phyloP scores from a whole-genome alignment of 768 basidiomycete genomes.

The Xerocomus potaroensis region DNA sequence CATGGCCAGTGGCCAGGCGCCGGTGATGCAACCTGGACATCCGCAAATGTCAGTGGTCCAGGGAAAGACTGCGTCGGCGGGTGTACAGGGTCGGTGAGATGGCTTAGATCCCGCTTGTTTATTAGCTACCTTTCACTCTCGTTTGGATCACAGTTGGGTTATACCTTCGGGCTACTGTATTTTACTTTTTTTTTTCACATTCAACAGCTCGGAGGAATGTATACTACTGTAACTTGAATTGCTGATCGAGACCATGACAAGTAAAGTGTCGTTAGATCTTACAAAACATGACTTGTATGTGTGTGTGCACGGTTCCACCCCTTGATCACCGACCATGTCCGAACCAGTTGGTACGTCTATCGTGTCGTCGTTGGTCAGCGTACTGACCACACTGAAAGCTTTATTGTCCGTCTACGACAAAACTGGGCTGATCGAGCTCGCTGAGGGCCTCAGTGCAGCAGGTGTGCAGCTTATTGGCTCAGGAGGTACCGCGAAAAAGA shows the following conservation, averaged over 20 bases:
- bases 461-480: slow-evolving; percentile 91
- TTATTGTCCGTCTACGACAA: slow-evolving; percentile 97
- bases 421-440: slow-evolving; percentile 81
- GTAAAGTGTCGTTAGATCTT: slow-evolving; percentile 1
- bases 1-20: slow-evolving; percentile 23
- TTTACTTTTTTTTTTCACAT: slow-evolving; percentile 5
- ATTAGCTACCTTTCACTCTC: slow-evolving; percentile 3
- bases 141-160: slow-evolving; percentile 3
- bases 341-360: slow-evolving; percentile 25
- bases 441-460: slow-evolving; percentile 71
- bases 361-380: neutral
- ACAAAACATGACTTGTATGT: neutral
- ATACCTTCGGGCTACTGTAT: slow-evolving; percentile 11
- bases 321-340: slow-evolving; percentile 22
- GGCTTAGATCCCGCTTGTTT: neutral
- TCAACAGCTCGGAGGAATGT: neutral
- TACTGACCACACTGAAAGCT: slow-evolving; percentile 42
- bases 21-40: slow-evolving; percentile 27
- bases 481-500: slow-evolving; percentile 96
- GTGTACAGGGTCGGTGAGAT: slow-evolving; percentile 33
- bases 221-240: slow-evolving; percentile 8
- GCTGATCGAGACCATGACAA: slow-evolving; percentile 19
- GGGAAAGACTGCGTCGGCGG: slow-evolving; percentile 32
- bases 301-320: neutral
- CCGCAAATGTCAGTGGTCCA: slow-evolving; percentile 29